Base-by-base conservation (phyloP, 1,284 basidiomycete species). In the Caloboletus inedulis region DNA sequence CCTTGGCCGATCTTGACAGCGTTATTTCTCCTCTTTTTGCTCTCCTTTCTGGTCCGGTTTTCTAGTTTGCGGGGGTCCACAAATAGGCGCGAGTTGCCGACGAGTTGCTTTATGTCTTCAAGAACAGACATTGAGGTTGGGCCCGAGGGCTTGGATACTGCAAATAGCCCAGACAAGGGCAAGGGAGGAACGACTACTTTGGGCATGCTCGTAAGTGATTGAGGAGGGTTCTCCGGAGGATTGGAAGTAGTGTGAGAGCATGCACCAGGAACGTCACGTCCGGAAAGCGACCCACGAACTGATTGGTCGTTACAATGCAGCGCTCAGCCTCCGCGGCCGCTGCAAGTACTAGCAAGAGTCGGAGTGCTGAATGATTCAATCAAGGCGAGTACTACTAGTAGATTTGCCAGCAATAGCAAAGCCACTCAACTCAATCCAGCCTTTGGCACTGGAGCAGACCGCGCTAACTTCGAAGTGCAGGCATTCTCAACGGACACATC, bases 61-160 rank as follows among this genome's bases (percentile, higher is more conserved):
- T 74, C 77, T 14, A 82, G 68, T 63, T 84, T 83, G 39, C 74
- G 73, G 12, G 70, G 70, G 27, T 81, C 81, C 12, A 88, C 81
- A 65, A 99, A 98, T 7, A 99, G 74, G 18, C 79, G 79, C 1
- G 95, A 98, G 43, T 80, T 80, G 39, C 81, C 76, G 34, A 97
- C 72, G 8, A 99, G 78, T 27, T 81, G 79, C 64, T 98, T 96
- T 55, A 99, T 76, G 54, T 87, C 78, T 66, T 97, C 92, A 49
- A 99, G 82, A 35, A 98, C 71, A 33, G 86, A 78, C 96, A 99
- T 99, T 33, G 93, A 95, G 2, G 89, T 87, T 25, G 87, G 85
- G 1, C 94, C 93, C 5, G 91, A 89, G 3, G 93, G 93, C 69
- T 97, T 97, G 51, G 79, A 76, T 45, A 97, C 72, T 5, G 83